A percentile compares a stretch with the other conserved stretches of the same genome.
These are phyloP conservation scores for Coleophoma eucalyptorum DNA, from an alignment of 2,329 filamentous ascomycete genomes.

Conservation along the genomic window DNA sequence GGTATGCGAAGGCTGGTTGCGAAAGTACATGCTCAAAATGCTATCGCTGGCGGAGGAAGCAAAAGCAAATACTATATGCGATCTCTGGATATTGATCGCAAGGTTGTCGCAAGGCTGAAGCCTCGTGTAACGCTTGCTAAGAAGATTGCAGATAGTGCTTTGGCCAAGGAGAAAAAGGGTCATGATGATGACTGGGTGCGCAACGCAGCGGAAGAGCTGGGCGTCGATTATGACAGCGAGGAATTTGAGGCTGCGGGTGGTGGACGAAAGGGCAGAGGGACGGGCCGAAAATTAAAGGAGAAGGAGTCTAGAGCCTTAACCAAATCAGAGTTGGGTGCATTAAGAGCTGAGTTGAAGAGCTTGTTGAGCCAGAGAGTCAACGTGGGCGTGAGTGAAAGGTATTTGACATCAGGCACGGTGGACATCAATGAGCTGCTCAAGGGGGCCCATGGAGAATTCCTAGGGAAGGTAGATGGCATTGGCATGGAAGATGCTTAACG, in stretches of 20 bases:
- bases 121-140: constrained; percentile 79
- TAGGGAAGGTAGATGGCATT: constrained; percentile 28
- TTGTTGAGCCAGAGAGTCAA: constrained; percentile 74
- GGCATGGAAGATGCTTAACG: constrained; percentile 22
- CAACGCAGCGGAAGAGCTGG: constrained; percentile 83
- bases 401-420: constrained; percentile 80
- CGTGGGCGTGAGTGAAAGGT: constrained; percentile 81
- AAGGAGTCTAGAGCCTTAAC: constrained; percentile 62
- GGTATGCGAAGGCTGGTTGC: constrained; percentile 79
- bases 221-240: constrained; percentile 89
- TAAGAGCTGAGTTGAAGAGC: constrained; percentile 69
- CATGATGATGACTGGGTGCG: constrained; percentile 83
- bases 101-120: constrained; percentile 71
- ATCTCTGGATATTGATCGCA: constrained; percentile 79
- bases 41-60: constrained; percentile 31
- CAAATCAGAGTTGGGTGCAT: constrained; percentile 68
- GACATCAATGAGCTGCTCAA: constrained; percentile 70
- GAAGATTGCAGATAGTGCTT: constrained; percentile 73
- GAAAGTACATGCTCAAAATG: constrained; percentile 73
- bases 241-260: constrained; percentile 66
- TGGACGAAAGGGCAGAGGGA: constrained; percentile 63
- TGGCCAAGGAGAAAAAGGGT: constrained; percentile 83
- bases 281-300: constrained; percentile 71
- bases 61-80: constrained; percentile 66
- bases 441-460: constrained; percentile 52